These are phyloP conservation scores for Linderniella brevidens DNA, from an alignment of 257 asterid genomes.

Conservation along the genomic window DNA sequence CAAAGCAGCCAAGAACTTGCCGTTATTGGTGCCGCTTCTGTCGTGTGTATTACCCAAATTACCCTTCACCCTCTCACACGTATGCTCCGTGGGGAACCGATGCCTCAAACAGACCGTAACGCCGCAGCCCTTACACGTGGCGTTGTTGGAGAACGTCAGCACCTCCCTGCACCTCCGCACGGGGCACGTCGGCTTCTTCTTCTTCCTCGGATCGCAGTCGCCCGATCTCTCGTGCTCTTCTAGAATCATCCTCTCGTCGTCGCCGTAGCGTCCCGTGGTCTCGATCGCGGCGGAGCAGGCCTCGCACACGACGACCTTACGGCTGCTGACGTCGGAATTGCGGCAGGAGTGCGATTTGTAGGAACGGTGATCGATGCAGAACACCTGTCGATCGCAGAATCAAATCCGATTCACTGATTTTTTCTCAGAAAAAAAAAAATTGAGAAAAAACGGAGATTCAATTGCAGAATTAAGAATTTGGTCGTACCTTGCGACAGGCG, in stretches of 20 bases:
- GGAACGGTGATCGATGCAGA: constrained; percentile 66
- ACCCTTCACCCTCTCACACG: constrained; percentile 19
- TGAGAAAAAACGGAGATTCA: neutral
- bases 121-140: constrained; percentile 46
- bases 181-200: constrained; percentile 54
- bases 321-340: constrained; percentile 39
- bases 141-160: constrained; percentile 77
- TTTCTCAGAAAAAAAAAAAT: neutral
- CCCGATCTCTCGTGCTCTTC: constrained; percentile 51
- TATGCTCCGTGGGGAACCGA: constrained; percentile 70
- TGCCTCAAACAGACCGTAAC: constrained; percentile 65
- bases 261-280: constrained; percentile 36
- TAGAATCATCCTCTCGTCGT: constrained; percentile 37
- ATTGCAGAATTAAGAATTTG: neutral
- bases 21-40: constrained; percentile 20
- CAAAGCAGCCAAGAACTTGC: constrained; percentile 48
- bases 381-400: constrained; percentile 17
- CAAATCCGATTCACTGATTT: too few species aligned
- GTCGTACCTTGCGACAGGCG: constrained; percentile 34
- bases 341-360: constrained; percentile 63
- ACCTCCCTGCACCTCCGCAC: constrained; percentile 52
- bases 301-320: constrained; percentile 64
- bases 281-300: constrained; percentile 56
- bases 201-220: constrained; percentile 69
- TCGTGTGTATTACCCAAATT: constrained; percentile 1